phyloP scores from a whole-genome alignment of 495 filamentous ascomycete species.

The Penicillium coprophilum region DNA sequence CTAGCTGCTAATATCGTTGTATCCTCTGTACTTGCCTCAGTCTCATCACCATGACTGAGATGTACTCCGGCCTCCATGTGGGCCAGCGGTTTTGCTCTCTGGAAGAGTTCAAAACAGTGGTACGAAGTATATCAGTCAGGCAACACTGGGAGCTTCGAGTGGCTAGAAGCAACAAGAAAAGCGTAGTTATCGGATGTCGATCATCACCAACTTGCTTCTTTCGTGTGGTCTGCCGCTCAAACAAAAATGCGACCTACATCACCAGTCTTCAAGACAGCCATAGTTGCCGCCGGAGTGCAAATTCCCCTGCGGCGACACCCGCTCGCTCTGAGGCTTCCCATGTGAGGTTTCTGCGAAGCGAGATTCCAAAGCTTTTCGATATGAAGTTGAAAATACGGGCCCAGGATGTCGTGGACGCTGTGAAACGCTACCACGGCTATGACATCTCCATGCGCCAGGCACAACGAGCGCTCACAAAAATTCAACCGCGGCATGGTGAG shows the following conservation, averaged over 20 bases:
- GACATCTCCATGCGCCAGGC: conserved; percentile 50
- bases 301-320: conserved; percentile 36
- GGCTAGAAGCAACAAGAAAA: conserved; percentile 49
- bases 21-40: conserved; percentile 12
- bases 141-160: conserved; percentile 52
- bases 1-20: conserved; percentile 21
- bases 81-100: conserved; percentile 46
- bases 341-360: conserved; percentile 44
- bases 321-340: conserved; percentile 51
- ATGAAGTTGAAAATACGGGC: conserved; percentile 42
- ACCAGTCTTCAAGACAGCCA: conserved; percentile 48
- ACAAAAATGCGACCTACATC: conserved; percentile 50
- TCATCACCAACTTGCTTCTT: conserved; percentile 46
- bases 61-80: conserved; percentile 47
- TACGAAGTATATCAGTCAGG: conserved; percentile 47
- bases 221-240: conserved; percentile 48
- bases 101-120: conserved; percentile 45
- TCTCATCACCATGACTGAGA: conserved; percentile 39
- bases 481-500: conserved; percentile 36
- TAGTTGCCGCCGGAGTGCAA: conserved; percentile 40
- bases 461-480: conserved; percentile 43
- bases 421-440: conserved; percentile 50
- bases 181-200: conserved; percentile 47
- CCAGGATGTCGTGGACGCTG: conserved; percentile 43
- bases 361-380: conserved; percentile 50